These are phyloP conservation scores for Phanerochaete carnosa DNA, from an alignment of 768 basidiomycete genomes.

Conservation along the genomic window DNA sequence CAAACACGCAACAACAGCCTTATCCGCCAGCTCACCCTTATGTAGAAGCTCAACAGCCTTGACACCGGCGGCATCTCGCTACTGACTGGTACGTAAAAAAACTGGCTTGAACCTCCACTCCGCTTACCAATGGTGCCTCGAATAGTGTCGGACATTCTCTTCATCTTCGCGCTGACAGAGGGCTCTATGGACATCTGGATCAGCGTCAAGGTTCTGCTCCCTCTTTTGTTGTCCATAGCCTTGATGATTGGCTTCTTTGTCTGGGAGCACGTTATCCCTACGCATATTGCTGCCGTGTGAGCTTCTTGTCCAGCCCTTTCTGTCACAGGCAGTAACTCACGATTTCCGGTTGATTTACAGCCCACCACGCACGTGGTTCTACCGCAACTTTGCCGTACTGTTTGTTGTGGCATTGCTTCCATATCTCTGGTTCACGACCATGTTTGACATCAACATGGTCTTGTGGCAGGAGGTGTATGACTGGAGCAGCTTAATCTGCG, in stretches of 20 bases:
- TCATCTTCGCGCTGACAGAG: slow-evolving; percentile 29
- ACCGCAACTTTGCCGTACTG: slow-evolving; percentile 33
- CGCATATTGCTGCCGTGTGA: slow-evolving; percentile 30
- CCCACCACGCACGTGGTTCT: slow-evolving; percentile 31
- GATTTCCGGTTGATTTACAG: slow-evolving; percentile 6
- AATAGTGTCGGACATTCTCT: slow-evolving; percentile 25
- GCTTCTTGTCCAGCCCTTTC: not conserved
- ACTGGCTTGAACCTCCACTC: not conserved
- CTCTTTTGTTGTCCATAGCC: slow-evolving; percentile 35
- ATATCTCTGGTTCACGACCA: slow-evolving; percentile 33
- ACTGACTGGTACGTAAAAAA: slow-evolving; percentile 19
- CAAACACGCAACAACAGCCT: not conserved
- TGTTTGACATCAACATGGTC: slow-evolving; percentile 24
- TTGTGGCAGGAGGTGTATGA: slow-evolving; percentile 28
- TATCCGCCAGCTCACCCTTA: not conserved
- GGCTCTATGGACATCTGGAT: slow-evolving; percentile 37
- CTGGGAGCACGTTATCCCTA: slow-evolving; percentile 31
- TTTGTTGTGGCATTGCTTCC: slow-evolving; percentile 29
- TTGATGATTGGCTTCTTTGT: slow-evolving; percentile 34
- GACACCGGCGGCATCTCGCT: slow-evolving; percentile 27
- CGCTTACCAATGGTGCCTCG: not conserved
- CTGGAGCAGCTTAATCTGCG: slow-evolving; percentile 28
- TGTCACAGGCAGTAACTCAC: not conserved
- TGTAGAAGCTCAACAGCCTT: slow-evolving; percentile 14
- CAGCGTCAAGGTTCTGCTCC: slow-evolving; percentile 33